A percentile compares a stretch with the other conserved stretches of the same genome.
These are phyloP conservation scores for Sporormia fimetaria DNA, from an alignment of 495 filamentous ascomycete genomes.

Conservation along the genomic window DNA sequence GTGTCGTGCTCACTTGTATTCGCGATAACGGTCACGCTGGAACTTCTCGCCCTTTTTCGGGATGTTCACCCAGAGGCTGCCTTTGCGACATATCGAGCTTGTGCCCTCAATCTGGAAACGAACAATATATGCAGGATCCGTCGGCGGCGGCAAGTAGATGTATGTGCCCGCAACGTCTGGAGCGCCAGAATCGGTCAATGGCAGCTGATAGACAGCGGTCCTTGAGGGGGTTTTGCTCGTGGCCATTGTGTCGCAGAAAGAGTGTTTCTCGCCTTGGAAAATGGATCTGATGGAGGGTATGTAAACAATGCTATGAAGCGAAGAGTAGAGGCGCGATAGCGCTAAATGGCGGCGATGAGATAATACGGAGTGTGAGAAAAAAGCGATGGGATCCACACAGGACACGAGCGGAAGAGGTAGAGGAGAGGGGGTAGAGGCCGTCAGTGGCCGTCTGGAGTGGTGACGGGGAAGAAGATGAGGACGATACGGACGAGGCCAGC, in stretches of 20 bases:
- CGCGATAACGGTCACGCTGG: constrained; percentile 61
- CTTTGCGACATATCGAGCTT: constrained; percentile 86
- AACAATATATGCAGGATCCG: constrained; percentile 58
- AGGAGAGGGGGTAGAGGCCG: too few relatives aligned
- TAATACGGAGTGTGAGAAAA: too few relatives aligned
- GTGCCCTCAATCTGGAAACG: constrained; percentile 92
- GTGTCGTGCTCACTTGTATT: constrained; percentile 54
- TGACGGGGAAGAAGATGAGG: neutral
- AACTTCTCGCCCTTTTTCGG: constrained; percentile 65
- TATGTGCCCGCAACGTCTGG: constrained; percentile 83
- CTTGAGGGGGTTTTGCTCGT: constrained; percentile 9
- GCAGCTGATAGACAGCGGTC: constrained; percentile 61
- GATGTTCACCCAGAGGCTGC: constrained; percentile 92
- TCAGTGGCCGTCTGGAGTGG: too few relatives aligned
- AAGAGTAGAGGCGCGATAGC: too few relatives aligned
- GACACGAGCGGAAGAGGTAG: too few relatives aligned
- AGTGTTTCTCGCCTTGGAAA: too few relatives aligned
- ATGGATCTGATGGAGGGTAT: too few relatives aligned
- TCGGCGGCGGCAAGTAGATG: constrained; percentile 76
- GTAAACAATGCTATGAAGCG: constrained; percentile 1
- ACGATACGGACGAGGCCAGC: neutral
- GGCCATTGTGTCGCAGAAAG: too few relatives aligned
- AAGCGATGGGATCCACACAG: too few relatives aligned
- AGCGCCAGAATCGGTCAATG: constrained; percentile 81
- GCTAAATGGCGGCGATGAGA: constrained; percentile 1